Evolutionary conservation across 352 stramenopile species (phyloP).

Genomic region (Peronospora farinosa): DNA sequence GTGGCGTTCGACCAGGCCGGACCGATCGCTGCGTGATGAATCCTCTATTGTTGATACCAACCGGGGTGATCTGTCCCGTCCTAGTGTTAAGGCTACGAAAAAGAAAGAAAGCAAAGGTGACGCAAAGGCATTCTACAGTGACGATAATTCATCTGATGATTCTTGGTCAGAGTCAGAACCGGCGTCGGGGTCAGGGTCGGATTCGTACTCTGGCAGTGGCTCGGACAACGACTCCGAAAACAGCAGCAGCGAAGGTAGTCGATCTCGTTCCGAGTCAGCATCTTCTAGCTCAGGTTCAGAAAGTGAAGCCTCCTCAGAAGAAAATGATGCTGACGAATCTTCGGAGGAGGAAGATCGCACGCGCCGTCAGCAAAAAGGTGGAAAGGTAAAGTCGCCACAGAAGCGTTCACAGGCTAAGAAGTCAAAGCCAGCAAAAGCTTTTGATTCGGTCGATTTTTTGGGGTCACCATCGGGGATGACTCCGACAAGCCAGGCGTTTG

Average conservation of each 20-base stretch:
- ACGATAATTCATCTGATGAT: constrained; percentile 45
- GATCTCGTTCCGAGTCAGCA: constrained; percentile 26
- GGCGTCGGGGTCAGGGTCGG: constrained; percentile 39
- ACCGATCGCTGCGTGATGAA: constrained; percentile 74
- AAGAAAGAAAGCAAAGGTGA: constrained; percentile 34
- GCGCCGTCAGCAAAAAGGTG: constrained; percentile 28
- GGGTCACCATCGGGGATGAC: constrained; percentile 18
- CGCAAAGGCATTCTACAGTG: constrained; percentile 62
- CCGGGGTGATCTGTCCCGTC: constrained; percentile 16
- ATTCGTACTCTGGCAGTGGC: constrained; percentile 29
- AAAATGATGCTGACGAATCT: constrained; percentile 44
- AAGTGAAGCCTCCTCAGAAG: constrained; percentile 37
- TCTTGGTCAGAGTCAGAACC: constrained; percentile 31
- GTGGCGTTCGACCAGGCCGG: constrained; percentile 67
- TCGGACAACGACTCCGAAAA: constrained; percentile 38
- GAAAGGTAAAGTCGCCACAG: constrained; percentile 36
- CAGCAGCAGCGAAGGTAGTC: constrained; percentile 25
- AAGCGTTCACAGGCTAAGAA: constrained; percentile 32
- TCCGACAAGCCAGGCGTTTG: constrained; percentile 15
- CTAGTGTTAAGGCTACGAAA: constrained; percentile 20
- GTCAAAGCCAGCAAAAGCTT: constrained; percentile 31
- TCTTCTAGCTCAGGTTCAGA: constrained; percentile 42
- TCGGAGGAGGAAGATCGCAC: constrained; percentile 41
- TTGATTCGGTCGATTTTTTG: constrained; percentile 49
- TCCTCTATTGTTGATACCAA: constrained; percentile 39